phyloP scores from a whole-genome alignment of 2,329 filamentous ascomycete species.

The Aspergillus brasiliensis region DNA sequence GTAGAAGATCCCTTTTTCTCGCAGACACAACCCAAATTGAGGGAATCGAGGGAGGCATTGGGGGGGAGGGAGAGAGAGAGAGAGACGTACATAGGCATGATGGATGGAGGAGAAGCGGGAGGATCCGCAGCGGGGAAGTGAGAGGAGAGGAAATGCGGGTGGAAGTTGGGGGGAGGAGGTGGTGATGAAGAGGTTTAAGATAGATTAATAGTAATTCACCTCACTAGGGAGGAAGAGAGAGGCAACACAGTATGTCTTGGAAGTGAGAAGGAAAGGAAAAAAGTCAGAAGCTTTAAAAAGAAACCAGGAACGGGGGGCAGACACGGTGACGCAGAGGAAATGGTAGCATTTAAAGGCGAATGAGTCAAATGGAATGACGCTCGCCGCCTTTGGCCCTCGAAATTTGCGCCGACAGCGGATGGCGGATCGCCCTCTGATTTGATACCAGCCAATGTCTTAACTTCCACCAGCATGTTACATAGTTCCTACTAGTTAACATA shows the following conservation, averaged over 20 bases:
- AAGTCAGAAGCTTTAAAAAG: background rate
- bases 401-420: conserved; percentile 21
- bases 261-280: background rate
- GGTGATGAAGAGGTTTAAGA: background rate
- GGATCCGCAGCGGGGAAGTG: conserved; percentile 16
- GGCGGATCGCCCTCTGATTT: conserved; percentile 7
- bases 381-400: background rate
- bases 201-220: background rate
- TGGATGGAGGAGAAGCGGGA: conserved; percentile 20
- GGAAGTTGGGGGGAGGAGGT: background rate
- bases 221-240: background rate
- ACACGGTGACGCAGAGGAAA: too few species aligned
- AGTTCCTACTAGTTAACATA: too few species aligned
- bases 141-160: conserved; percentile 2
- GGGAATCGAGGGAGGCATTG: background rate
- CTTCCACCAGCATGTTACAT: too few species aligned
- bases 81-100: conserved; percentile 42
- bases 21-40: too few species aligned
- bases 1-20: too few species aligned
- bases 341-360: background rate
- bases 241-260: background rate
- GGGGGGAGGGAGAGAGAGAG: background rate
- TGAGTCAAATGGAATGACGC: conserved; percentile 15
- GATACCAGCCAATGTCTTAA: background rate
- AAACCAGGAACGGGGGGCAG: background rate